Base-by-base conservation (phyloP, 2,329 filamentous ascomycete species). In the Ophiostoma australiae region DNA sequence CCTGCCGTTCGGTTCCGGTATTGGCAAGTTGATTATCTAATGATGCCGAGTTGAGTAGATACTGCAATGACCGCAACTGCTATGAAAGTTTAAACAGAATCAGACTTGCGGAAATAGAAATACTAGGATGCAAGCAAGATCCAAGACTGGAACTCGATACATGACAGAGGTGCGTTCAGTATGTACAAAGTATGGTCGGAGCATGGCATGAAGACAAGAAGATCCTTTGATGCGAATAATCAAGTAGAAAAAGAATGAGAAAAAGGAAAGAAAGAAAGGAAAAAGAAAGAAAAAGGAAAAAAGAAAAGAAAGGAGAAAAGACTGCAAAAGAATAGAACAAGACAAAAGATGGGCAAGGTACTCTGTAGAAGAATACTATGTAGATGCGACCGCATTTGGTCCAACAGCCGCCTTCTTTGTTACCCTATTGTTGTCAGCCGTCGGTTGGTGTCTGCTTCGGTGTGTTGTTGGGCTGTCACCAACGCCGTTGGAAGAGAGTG, bases 371-470 rank as follows among this genome's bases (percentile, higher is more conserved):
- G 37, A 39, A 39, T 10, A 39, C 10, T 39, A 39, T 39, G 27
- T 6, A 48, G 44, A 7, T 48, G 17, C 11, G 1, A 58, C 52
- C 23, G 52, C 52, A 58, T 58, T 58, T 15, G 23, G 52, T 31
- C 52, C 52, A 58, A 58, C 52, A 27, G 52, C 52, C 52, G 52
- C 23, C 11, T 13, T 55, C 52, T 58, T 58, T 58, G 52, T 58
- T 58, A 58, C 11, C 23, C 52, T 58, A 58, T 58, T 58, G 52
- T 58, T 58, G 52, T 27, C 48, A 55, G 48, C 11, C 11, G n/a
- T 23, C 48, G 6, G 48, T 23, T 48, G 48, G 48, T 55, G 48
- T 55, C 48, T 55, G 11, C 8, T 23, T 8, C n/a, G 48, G 15
- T 44, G 15, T 20, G 15, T 39, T 11, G 10, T 10, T 48, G 44